A percentile compares a stretch with the other conserved stretches of the same genome.
Conservation (phyloP, 83 land plant genomes). For the Picea mariana region DNA sequence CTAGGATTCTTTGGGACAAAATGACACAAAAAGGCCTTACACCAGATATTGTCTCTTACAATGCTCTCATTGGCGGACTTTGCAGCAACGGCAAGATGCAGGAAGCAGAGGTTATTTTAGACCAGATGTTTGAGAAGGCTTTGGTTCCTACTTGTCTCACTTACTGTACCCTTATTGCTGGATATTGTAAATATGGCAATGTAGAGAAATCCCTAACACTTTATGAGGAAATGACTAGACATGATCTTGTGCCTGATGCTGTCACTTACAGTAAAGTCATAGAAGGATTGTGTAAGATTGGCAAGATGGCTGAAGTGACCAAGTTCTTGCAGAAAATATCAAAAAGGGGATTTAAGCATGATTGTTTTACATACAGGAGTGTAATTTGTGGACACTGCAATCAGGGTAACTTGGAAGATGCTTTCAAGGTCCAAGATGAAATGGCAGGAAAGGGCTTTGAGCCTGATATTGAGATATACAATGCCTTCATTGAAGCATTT, state of each 20-base stretch:
- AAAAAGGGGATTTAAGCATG: constrained; percentile 12
- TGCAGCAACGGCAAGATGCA: constrained; percentile 38
- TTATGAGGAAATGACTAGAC: constrained; percentile 35
- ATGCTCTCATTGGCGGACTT: constrained; percentile 47
- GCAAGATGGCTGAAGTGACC: constrained; percentile 7
- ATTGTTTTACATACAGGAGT: constrained; percentile 13
- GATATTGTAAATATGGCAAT: constrained; percentile 30
- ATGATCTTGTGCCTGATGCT: constrained; percentile 31
- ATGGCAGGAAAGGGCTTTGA: constrained; percentile 18
- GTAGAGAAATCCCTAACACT: constrained; percentile 29
- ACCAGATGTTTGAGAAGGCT: constrained; percentile 33
- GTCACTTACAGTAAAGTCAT: constrained; percentile 40
- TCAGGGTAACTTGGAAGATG: constrained; percentile 20
- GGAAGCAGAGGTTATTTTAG: constrained; percentile 39
- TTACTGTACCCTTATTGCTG: constrained; percentile 40
- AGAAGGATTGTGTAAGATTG: constrained; percentile 34
- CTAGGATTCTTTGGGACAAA: constrained; percentile 33
- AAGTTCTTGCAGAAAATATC: constrained; percentile 9
- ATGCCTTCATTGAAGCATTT: constrained; percentile 23
- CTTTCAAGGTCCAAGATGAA: constrained; percentile 16
- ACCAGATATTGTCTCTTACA: constrained; percentile 49
- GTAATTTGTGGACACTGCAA: constrained; percentile 18
- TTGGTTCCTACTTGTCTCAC: constrained; percentile 42
- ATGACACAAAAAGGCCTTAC: constrained; percentile 34
- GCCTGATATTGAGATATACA: constrained; percentile 24